Conservation (phyloP, 2,329 filamentous ascomycete species). For the Stylonectria norvegica region DNA sequence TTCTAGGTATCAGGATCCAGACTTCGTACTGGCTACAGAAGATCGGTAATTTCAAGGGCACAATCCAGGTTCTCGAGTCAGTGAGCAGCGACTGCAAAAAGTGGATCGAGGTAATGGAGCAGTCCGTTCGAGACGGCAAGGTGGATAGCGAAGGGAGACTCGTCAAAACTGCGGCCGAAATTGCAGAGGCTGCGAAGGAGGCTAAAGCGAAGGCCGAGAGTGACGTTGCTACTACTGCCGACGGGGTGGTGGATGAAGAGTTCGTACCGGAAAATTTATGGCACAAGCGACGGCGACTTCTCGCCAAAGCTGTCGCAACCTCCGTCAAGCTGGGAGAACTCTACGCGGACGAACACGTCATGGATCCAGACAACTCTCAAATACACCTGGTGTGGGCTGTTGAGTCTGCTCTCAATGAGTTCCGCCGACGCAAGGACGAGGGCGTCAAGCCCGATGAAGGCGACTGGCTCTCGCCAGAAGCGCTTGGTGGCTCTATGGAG, state of each 20-base stretch:
- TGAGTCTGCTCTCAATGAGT: slow-evolving; percentile 73
- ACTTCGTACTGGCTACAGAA: slow-evolving; percentile 77
- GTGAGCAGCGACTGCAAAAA: slow-evolving; percentile 65
- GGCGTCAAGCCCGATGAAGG: slow-evolving; percentile 69
- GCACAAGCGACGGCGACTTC: slow-evolving; percentile 60
- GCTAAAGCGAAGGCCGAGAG: neutral
- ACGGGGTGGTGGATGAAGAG: slow-evolving; percentile 25
- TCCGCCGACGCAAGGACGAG: slow-evolving; percentile 61
- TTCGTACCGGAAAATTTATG: slow-evolving; percentile 46
- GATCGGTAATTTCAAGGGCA: slow-evolving; percentile 64
- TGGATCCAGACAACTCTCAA: slow-evolving; percentile 71
- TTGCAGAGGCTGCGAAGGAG: slow-evolving; percentile 2
- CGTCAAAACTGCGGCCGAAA: slow-evolving; percentile 13
- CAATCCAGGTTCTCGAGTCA: slow-evolving; percentile 75
- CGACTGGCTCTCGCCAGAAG: slow-evolving; percentile 65
- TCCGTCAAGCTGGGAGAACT: slow-evolving; percentile 82
- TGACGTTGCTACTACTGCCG: slow-evolving; percentile 8
- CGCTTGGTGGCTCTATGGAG: slow-evolving; percentile 73
- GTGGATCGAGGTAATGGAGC: slow-evolving; percentile 57
- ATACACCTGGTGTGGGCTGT: slow-evolving; percentile 74
- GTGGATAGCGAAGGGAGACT: slow-evolving; percentile 39
- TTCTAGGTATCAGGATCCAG: slow-evolving; percentile 84
- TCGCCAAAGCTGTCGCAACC: slow-evolving; percentile 72
- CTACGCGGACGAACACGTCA: slow-evolving; percentile 72
- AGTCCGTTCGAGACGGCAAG: slow-evolving; percentile 45